Conservation (phyloP, 2,329 filamentous ascomycete genomes). For the Fusarium napiforme region DNA sequence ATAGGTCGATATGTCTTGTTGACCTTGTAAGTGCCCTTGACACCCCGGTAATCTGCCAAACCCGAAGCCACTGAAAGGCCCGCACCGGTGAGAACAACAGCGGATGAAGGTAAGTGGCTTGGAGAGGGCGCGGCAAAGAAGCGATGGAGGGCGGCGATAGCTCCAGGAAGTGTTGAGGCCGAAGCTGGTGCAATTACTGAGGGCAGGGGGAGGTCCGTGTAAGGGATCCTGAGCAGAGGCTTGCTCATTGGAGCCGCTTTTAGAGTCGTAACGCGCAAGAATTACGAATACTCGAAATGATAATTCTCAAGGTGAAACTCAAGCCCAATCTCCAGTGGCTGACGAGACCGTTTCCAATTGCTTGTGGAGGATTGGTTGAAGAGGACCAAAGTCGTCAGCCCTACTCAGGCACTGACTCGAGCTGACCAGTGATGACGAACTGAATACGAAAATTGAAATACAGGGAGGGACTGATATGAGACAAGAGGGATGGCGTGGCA, state of each 20-base stretch:
- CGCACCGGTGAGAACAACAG: slow-evolving; percentile 76
- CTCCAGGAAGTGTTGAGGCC: slow-evolving; percentile 76
- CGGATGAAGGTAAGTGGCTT: slow-evolving; percentile 57
- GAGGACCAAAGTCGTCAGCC: not conserved
- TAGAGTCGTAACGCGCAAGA: not conserved
- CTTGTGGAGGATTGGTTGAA: slow-evolving; percentile 23
- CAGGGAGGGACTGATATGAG: not conserved
- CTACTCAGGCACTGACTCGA: not conserved
- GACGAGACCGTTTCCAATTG: slow-evolving; percentile 36
- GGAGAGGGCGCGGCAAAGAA: slow-evolving; percentile 77
- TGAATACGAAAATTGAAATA: not conserved
- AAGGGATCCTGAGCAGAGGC: slow-evolving; percentile 87
- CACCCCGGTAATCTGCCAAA: slow-evolving; percentile 90
- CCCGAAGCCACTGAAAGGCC: slow-evolving; percentile 95
- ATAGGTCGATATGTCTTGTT: slow-evolving; percentile 93
- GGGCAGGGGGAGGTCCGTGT: slow-evolving; percentile 82
- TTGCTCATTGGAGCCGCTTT: slow-evolving; percentile 64
- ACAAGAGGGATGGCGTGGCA: slow-evolving; percentile 5
- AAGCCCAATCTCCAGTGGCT: not conserved
- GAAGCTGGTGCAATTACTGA: slow-evolving; percentile 79
- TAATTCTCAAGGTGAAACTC: not conserved
- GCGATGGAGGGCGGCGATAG: slow-evolving; percentile 77
- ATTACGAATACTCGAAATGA: slow-evolving; percentile 1
- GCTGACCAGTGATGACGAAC: not conserved
- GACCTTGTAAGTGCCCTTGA: slow-evolving; percentile 89